These are phyloP conservation scores for Plasmodium gonderi DNA, from an alignment of 169 alveolate genomes.

Conservation along the genomic window DNA sequence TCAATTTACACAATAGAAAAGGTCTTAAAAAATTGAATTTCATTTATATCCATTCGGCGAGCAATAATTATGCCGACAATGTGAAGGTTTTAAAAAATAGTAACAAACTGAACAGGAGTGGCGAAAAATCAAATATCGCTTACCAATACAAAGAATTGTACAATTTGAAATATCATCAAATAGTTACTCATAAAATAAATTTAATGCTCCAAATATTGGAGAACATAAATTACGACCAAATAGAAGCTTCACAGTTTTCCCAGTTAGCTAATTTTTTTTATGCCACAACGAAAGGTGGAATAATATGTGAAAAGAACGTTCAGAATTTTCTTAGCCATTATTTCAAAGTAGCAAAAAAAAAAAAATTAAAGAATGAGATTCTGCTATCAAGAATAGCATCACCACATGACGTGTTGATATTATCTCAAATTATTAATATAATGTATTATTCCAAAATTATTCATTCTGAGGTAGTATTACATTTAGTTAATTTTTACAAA, in stretches of 20 bases:
- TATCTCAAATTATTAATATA: slow-evolving; percentile 26
- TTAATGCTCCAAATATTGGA: neutral
- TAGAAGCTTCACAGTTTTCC: neutral
- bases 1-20: slow-evolving; percentile 13
- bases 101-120: neutral
- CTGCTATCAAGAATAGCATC: too few relatives aligned
- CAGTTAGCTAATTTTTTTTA: slow-evolving; percentile 26
- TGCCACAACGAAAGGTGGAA: slow-evolving; percentile 16
- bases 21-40: slow-evolving; percentile 19
- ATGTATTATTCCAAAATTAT: slow-evolving; percentile 67
- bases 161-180: slow-evolving; percentile 43
- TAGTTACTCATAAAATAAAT: slow-evolving; percentile 20
- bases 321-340: neutral
- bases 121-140: neutral
- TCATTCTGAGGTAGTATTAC: neutral
- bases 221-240: slow-evolving; percentile 1
- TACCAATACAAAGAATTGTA: slow-evolving; percentile 41
- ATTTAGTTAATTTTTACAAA: neutral
- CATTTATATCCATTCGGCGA: slow-evolving; percentile 18
- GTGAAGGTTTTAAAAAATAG: slow-evolving; percentile 14
- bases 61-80: slow-evolving; percentile 16
- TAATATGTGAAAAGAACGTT: slow-evolving; percentile 29
- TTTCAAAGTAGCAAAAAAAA: neutral
- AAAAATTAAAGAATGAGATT: neutral
- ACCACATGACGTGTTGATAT: neutral